phyloP scores from a whole-genome alignment of 441 rosid genomes.

The Syzygium malaccense region DNA sequence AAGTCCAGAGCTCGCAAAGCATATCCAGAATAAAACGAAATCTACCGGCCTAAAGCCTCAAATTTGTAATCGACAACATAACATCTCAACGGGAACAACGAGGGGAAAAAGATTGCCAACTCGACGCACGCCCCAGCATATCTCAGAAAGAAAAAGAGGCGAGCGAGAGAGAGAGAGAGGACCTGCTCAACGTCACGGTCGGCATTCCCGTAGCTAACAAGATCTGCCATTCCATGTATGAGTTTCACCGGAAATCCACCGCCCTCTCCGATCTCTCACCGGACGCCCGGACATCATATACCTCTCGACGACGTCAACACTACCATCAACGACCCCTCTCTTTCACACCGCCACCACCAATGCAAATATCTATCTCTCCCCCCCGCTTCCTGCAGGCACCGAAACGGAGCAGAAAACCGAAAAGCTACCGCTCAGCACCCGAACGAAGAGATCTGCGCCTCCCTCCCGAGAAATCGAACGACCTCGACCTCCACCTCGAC shows the following conservation, averaged over 20 bases:
- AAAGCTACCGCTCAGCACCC: neutral
- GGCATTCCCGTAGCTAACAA: slow-evolving; percentile 76
- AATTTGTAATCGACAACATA: neutral
- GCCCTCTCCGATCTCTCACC: slow-evolving; percentile 69
- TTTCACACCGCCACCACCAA: slow-evolving; percentile 1
- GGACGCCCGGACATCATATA: slow-evolving; percentile 84
- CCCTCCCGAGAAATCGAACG: neutral
- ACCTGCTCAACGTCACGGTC: slow-evolving; percentile 89
- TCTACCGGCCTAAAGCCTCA: neutral
- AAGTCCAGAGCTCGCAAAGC: neutral
- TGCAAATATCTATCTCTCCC: neutral
- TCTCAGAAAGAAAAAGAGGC: neutral
- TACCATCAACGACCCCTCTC: slow-evolving; percentile 20
- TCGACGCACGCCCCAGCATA: neutral
- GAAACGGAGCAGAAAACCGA: neutral
- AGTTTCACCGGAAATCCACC: slow-evolving; percentile 52
- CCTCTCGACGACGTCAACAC: slow-evolving; percentile 29
- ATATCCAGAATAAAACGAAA: neutral
- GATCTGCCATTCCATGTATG: slow-evolving; percentile 99
- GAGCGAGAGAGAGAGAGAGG: slow-evolving; percentile 2
- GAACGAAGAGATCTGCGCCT: neutral
- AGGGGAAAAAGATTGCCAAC: neutral
- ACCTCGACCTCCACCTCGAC: neutral
- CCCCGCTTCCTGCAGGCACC: neutral
- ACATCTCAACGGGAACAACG: neutral